A percentile compares a stretch with the other conserved stretches of the same genome.
phyloP scores from a whole-genome alignment of 805 yeast genomes.

The Saturnispora kantuleensis region DNA sequence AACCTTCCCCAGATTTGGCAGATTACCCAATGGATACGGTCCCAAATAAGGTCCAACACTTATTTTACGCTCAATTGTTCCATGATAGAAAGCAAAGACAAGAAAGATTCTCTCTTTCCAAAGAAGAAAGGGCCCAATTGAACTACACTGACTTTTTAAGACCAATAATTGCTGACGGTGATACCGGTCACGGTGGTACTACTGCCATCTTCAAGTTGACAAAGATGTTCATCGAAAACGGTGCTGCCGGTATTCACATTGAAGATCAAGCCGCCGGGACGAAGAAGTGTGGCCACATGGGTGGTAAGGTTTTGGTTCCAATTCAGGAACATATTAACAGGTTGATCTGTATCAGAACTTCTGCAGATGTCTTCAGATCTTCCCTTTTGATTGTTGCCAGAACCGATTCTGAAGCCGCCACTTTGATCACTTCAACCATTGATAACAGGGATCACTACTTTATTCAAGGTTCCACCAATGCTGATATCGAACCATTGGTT shows the following conservation, averaged over 20 bases:
- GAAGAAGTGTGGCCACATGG: conserved; percentile 98
- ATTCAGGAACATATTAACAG: conserved; percentile 96
- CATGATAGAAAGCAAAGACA: conserved; percentile 96
- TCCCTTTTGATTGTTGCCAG: conserved; percentile 85
- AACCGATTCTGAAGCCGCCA: conserved; percentile 97
- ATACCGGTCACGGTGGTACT: conserved; percentile 98
- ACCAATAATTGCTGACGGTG: conserved; percentile 96
- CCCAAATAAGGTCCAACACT: conserved; percentile 95
- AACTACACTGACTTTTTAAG: conserved; percentile 79
- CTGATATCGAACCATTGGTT: conserved; percentile 62
- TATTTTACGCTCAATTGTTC: conserved; percentile 93
- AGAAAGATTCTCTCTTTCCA: conserved; percentile 55
- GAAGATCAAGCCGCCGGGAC: conserved; percentile 99
- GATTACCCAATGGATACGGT: conserved; percentile 98
- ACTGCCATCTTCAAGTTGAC: conserved; percentile 94
- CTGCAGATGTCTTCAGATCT: conserved; percentile 88
- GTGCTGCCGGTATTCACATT: conserved; percentile 98
- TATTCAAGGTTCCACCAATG: conserved; percentile 84
- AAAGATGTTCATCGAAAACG: conserved; percentile 92
- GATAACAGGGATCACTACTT: conserved; percentile 93
- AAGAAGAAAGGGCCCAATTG: conserved; percentile 56
- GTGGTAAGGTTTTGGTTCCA: conserved; percentile 95
- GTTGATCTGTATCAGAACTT: conserved; percentile 84
- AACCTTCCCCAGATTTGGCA: conserved; percentile 97
- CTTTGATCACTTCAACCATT: conserved; percentile 85